These are phyloP conservation scores for Alnus glutinosa DNA, from an alignment of 306 rosid genomes.

Conservation along the genomic window DNA sequence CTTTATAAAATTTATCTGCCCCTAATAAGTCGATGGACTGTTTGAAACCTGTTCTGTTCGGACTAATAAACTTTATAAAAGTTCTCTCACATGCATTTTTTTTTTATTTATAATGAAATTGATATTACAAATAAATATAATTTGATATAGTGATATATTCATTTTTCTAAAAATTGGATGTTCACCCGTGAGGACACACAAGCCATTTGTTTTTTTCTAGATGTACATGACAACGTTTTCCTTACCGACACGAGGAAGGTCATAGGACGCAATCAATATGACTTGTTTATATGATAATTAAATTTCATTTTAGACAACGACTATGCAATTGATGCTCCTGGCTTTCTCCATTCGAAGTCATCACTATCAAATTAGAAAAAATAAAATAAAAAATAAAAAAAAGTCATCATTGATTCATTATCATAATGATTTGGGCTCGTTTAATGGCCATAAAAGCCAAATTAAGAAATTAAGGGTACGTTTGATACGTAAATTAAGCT, in stretches of 20 bases:
- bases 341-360: background rate
- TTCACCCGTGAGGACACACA: constrained; percentile 26
- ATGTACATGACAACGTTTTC: constrained; percentile 30
- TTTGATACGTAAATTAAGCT: no score
- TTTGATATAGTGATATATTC: background rate
- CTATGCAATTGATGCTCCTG: background rate
- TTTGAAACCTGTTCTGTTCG: no score
- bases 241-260: constrained; percentile 36
- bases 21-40: no score
- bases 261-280: background rate
- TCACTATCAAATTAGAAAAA: background rate
- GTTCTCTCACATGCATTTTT: no score
- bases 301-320: background rate
- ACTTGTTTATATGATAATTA: no score
- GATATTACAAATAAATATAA: background rate
- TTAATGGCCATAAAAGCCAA: no score
- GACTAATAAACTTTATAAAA: no score
- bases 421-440: background rate
- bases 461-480: no score
- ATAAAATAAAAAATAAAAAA: no score
- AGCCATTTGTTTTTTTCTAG: constrained; percentile 36
- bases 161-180: background rate
- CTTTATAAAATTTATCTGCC: no score
- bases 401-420: background rate
- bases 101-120: no score